These are phyloP conservation scores for Leptographium radiaticola DNA, from an alignment of 2,329 filamentous ascomycete species.

Conservation along the genomic window DNA sequence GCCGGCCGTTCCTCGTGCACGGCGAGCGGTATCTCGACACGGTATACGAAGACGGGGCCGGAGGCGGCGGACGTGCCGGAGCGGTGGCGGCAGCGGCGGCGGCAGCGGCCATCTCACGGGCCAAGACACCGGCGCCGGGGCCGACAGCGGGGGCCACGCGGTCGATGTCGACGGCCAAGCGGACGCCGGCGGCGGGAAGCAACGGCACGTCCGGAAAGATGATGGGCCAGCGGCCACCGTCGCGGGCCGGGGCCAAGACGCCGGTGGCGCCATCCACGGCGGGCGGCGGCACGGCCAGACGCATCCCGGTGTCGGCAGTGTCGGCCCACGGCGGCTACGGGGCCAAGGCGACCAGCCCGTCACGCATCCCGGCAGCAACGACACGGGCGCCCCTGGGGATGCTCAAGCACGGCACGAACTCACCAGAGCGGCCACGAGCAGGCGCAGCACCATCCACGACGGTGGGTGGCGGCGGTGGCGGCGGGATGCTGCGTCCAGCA, in stretches of 20 bases:
- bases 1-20: conserved; percentile 82
- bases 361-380: conserved; percentile 47
- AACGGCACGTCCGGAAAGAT: background rate
- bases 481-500: conserved; percentile 31
- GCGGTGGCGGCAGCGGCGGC: background rate
- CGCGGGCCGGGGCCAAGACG: conserved; percentile 37
- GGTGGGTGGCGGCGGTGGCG: background rate
- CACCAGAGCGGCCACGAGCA: conserved; percentile 55
- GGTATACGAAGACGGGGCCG: conserved; percentile 44
- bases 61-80: background rate
- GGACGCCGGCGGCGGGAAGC: conserved; percentile 6
- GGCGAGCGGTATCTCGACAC: conserved; percentile 84
- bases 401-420: conserved; percentile 61
- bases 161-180: conserved; percentile 17
- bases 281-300: conserved; percentile 18
- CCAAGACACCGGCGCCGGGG: conserved; percentile 59
- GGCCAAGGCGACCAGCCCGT: conserved; percentile 39
- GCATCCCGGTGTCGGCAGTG: conserved; percentile 14
- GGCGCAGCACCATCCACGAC: conserved; percentile 21
- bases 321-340: conserved; percentile 6
- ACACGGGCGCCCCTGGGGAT: conserved; percentile 53
- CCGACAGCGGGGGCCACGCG: conserved; percentile 43
- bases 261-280: conserved; percentile 39
- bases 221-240: conserved; percentile 12
- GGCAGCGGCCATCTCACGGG: conserved; percentile 32